Evolutionary conservation across 495 filamentous ascomycete species (phyloP).

Genomic region (Aspergillus carlsbadensis): DNA sequence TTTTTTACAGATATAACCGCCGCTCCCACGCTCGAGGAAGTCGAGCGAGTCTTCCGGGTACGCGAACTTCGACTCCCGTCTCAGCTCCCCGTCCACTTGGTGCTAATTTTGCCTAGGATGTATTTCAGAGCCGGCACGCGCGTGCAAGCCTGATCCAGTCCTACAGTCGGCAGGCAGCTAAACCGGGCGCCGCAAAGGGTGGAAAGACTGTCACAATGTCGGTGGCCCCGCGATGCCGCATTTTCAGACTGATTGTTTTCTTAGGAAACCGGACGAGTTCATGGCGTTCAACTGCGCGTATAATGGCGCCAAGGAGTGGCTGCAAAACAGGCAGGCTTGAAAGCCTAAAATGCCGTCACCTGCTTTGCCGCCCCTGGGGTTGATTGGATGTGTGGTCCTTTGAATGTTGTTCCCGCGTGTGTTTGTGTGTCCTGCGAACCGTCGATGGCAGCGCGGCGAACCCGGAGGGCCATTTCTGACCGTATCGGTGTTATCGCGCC

Average conservation of each 20-base stretch:
- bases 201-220: slow-evolving; percentile 32
- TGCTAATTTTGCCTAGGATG: slow-evolving; percentile 7
- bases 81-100: too few relatives aligned
- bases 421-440: too few relatives aligned
- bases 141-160: slow-evolving; percentile 25
- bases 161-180: slow-evolving; percentile 14
- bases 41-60: neutral
- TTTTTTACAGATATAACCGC: slow-evolving; percentile 22
- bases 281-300: slow-evolving; percentile 47
- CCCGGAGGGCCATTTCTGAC: too few relatives aligned
- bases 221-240: neutral
- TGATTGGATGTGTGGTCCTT: too few relatives aligned
- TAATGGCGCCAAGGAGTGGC: slow-evolving; percentile 25
- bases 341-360: neutral
- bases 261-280: slow-evolving; percentile 37
- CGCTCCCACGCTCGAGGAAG: neutral
- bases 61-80: too few relatives aligned
- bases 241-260: neutral
- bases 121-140: slow-evolving; percentile 22
- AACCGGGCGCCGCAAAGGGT: slow-evolving; percentile 8
- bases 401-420: too few relatives aligned
- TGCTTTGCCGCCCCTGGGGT: neutral
- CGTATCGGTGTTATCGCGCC: too few relatives aligned
- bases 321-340: neutral
- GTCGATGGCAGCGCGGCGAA: too few relatives aligned